These are phyloP conservation scores for Termitomyces sp. DNA, from an alignment of 768 basidiomycete species.

Conservation along the genomic window DNA sequence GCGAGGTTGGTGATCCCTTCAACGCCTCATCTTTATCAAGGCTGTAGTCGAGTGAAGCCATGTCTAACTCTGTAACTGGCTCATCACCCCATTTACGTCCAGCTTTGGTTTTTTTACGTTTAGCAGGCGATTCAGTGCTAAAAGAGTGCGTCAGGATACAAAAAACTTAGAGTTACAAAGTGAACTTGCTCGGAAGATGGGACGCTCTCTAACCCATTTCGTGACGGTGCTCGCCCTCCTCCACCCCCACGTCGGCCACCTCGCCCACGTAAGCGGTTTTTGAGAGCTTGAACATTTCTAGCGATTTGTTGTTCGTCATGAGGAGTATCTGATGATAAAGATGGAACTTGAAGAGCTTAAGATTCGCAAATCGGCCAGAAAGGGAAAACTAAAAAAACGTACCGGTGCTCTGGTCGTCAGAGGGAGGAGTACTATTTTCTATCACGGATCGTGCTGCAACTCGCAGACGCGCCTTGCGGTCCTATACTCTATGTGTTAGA, in stretches of 20 bases:
- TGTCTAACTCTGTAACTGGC: slow-evolving; percentile 77
- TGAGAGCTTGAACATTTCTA: slow-evolving; percentile 87
- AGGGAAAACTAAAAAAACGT: slow-evolving; percentile 11
- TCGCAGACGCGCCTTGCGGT: slow-evolving; percentile 66
- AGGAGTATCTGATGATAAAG: slow-evolving; percentile 45
- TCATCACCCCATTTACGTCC: slow-evolving; percentile 94
- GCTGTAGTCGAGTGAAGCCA: slow-evolving; percentile 92
- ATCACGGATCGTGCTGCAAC: slow-evolving; percentile 32
- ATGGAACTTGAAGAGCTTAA: slow-evolving; percentile 33
- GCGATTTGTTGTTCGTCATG: slow-evolving; percentile 90
- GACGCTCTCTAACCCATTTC: slow-evolving; percentile 57
- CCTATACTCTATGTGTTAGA: slow-evolving; percentile 36
- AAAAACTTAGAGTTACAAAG: not conserved
- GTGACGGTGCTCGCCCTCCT: slow-evolving; percentile 43
- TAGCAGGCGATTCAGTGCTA: slow-evolving; percentile 62
- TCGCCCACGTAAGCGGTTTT: slow-evolving; percentile 75
- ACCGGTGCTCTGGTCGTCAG: slow-evolving; percentile 64
- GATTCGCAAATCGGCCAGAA: not conserved
- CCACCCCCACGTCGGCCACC: slow-evolving; percentile 59
- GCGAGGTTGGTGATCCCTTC: slow-evolving; percentile 27
- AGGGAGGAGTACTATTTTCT: slow-evolving; percentile 45
- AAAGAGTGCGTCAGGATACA: not conserved
- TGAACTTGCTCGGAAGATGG: slow-evolving; percentile 66
- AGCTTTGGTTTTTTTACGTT: slow-evolving; percentile 61
- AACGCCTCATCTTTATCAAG: slow-evolving; percentile 45